phyloP scores from a whole-genome alignment of 176 grass and related monocot species.

The Neostapfia colusana region DNA sequence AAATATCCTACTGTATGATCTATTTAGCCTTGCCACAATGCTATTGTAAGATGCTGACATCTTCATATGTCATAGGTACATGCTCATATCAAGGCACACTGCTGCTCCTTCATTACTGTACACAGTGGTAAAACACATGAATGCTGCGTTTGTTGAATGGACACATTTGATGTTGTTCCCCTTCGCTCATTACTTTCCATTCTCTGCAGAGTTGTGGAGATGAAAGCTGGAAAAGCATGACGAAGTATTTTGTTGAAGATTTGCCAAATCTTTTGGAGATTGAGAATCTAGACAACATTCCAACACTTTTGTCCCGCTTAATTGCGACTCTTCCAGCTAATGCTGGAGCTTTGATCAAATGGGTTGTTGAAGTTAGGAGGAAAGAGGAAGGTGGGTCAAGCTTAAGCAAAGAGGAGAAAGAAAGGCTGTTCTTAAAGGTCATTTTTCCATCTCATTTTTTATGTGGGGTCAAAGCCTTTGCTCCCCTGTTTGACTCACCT shows the following conservation, averaged over 20 bases:
- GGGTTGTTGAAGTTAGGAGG: conserved; percentile 84
- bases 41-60: conserved; percentile 3
- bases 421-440: conserved; percentile 61
- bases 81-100: conserved; percentile 66
- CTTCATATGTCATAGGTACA: conserved; percentile 64
- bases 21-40: background rate
- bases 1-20: background rate
- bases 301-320: conserved; percentile 54
- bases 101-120: conserved; percentile 65
- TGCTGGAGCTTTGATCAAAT: conserved; percentile 84
- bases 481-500: background rate
- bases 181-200: conserved; percentile 14
- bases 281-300: conserved; percentile 44
- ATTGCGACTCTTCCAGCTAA: conserved; percentile 59
- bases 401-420: conserved; percentile 74
- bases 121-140: conserved; percentile 60
- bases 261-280: conserved; percentile 67
- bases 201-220: conserved; percentile 67
- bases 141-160: conserved; percentile 14
- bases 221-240: conserved; percentile 66
- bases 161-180: background rate
- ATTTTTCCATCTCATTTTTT: conserved; percentile 18
- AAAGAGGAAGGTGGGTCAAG: conserved; percentile 61
- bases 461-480: conserved; percentile 9
- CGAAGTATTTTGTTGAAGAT: conserved; percentile 63